Percentiles rank a stretch among this genome's conserved stretches.
phyloP scores from a whole-genome alignment of 2,329 filamentous ascomycete species.

The Periconia digitata region DNA sequence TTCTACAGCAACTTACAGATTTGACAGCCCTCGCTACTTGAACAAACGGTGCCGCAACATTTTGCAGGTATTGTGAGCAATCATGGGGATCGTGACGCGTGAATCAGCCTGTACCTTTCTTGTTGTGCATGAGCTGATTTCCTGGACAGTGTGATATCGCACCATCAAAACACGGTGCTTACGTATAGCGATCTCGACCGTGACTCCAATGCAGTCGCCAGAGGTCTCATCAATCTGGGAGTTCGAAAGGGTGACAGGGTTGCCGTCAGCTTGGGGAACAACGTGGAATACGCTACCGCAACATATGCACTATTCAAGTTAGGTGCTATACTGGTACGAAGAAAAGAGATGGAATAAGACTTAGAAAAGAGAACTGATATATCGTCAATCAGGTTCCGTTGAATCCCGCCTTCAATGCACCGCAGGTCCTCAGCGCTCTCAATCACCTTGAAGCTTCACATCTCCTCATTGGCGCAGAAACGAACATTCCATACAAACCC shows the following conservation, averaged over 20 bases:
- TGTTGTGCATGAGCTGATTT: constrained; percentile 4
- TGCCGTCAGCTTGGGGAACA: constrained; percentile 84
- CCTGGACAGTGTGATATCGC: constrained; percentile 55
- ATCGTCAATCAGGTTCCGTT: constrained; percentile 68
- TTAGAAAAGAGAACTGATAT: background rate
- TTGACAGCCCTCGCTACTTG: constrained; percentile 64
- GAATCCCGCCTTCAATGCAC: constrained; percentile 83
- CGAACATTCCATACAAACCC: constrained; percentile 70
- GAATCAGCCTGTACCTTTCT: constrained; percentile 17
- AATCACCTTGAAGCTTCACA: constrained; percentile 72
- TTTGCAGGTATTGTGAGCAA: constrained; percentile 66
- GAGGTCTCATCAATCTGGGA: constrained; percentile 68
- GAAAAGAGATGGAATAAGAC: constrained; percentile 8
- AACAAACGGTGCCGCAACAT: constrained; percentile 71
- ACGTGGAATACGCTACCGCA: constrained; percentile 74
- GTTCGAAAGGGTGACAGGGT: constrained; percentile 83
- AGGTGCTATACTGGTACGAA: constrained; percentile 81
- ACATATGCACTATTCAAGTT: constrained; percentile 93
- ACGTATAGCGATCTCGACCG: constrained; percentile 76
- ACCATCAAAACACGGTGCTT: constrained; percentile 63
- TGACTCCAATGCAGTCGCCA: constrained; percentile 74
- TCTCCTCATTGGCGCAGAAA: constrained; percentile 83
- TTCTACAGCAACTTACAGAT: constrained; percentile 1
- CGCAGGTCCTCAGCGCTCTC: constrained; percentile 77
- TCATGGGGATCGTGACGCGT: constrained; percentile 67